These are phyloP conservation scores for Zelonia costaricensis DNA, from an alignment of 208 protist genomes.

Conservation along the genomic window DNA sequence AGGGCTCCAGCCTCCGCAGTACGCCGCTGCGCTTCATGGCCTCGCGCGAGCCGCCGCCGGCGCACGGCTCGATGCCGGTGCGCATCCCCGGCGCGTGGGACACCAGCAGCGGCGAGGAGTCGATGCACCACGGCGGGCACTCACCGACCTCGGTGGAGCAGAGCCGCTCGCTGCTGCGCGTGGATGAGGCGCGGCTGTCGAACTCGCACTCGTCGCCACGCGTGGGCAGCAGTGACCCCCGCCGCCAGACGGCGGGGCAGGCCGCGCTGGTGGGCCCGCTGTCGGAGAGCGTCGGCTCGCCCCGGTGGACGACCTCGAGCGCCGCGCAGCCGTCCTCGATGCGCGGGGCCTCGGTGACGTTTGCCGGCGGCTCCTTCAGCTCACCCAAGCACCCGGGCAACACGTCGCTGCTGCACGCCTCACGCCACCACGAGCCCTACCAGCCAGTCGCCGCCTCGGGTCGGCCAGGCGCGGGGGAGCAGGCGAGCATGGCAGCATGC, in stretches of 20 bases:
- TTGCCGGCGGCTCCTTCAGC: slow-evolving; percentile 23
- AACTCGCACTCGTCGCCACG: not conserved
- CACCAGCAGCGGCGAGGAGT: slow-evolving; percentile 23
- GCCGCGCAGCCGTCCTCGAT: slow-evolving; percentile 22
- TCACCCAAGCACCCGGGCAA: slow-evolving; percentile 7
- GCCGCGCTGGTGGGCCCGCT: slow-evolving; percentile 4
- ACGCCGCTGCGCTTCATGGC: too few relatives aligned
- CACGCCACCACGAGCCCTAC: slow-evolving; percentile 8
- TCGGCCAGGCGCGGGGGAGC: too few relatives aligned
- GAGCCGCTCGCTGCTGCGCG: slow-evolving; percentile 16
- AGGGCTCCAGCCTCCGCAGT: too few relatives aligned
- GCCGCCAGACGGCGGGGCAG: too few relatives aligned
- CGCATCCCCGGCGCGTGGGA: slow-evolving; percentile 9
- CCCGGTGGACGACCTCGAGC: slow-evolving; percentile 16
- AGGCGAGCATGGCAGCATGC: too few relatives aligned
- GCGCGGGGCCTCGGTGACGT: slow-evolving; percentile 22
- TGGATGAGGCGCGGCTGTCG: slow-evolving; percentile 3
- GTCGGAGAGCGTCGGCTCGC: not conserved
- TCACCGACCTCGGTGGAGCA: slow-evolving; percentile 23
- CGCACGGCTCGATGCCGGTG: slow-evolving; percentile 16
- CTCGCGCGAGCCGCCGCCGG: too few relatives aligned
- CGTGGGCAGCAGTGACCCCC: too few relatives aligned
- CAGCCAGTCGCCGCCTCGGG: slow-evolving; percentile 21
- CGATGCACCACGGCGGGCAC: slow-evolving; percentile 22
- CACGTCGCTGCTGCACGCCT: slow-evolving; percentile 7